phyloP scores from a whole-genome alignment of 2,329 filamentous ascomycete species.

The Botrytis fabae region DNA sequence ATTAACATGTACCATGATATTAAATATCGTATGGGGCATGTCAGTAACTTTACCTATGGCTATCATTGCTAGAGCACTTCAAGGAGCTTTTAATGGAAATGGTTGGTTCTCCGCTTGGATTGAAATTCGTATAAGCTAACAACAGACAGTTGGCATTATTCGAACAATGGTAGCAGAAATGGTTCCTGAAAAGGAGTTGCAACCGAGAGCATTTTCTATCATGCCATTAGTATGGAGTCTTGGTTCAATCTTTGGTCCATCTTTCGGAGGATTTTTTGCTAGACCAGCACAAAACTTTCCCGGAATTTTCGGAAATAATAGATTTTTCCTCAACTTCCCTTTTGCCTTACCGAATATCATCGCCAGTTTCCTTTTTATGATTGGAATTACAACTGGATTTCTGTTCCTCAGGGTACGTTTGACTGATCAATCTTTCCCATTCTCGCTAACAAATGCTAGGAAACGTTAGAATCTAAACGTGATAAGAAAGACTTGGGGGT shows the following conservation, averaged over 20 bases:
- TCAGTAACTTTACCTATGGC: conserved; percentile 79
- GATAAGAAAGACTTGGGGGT: conserved; percentile 73
- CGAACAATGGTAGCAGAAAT: conserved; percentile 91
- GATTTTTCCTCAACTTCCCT: conserved; percentile 73
- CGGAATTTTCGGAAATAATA: conserved; percentile 62
- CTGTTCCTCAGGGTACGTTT: conserved; percentile 70
- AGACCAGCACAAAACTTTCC: conserved; percentile 77
- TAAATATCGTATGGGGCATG: conserved; percentile 81
- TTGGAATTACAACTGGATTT: conserved; percentile 71
- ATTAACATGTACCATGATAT: conserved; percentile 75
- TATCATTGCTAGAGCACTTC: conserved; percentile 72
- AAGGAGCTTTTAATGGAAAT: conserved; percentile 85
- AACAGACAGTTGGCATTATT: conserved; percentile 72
- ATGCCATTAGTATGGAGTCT: conserved; percentile 93
- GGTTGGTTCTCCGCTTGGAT: conserved; percentile 44
- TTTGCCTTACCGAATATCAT: conserved; percentile 85
- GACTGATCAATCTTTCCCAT: neutral
- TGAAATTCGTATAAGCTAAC: conserved; percentile 29
- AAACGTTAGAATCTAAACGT: conserved; percentile 76
- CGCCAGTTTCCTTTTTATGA: conserved; percentile 71
- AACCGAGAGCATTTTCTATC: conserved; percentile 85
- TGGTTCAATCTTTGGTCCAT: conserved; percentile 83
- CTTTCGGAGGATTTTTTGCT: conserved; percentile 83
- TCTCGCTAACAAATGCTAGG: conserved; percentile 47
- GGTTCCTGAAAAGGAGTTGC: conserved; percentile 81